Conservation (phyloP, 2,329 filamentous ascomycete genomes). For the Onygenales sp. region DNA sequence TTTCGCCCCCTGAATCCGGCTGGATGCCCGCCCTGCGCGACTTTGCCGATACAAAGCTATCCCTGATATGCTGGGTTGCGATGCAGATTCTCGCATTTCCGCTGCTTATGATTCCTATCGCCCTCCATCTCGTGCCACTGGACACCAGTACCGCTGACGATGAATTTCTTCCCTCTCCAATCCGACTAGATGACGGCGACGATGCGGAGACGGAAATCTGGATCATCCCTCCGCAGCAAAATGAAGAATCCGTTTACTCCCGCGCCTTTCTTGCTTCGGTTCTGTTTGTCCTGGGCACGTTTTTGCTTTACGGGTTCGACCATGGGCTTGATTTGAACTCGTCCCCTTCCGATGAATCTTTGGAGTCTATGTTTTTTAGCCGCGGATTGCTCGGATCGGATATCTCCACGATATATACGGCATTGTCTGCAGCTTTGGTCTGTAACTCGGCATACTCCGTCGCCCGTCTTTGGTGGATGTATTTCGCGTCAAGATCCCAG, state of each 20-base stretch:
- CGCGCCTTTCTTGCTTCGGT: neutral
- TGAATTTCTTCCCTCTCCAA: neutral
- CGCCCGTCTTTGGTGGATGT: neutral
- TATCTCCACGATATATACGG: neutral
- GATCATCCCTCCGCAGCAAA: neutral
- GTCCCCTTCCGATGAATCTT: neutral
- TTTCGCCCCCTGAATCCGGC: neutral
- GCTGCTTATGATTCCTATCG: constrained; percentile 1
- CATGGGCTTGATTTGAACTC: neutral
- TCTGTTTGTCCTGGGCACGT: neutral
- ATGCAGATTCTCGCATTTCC: constrained; percentile 4
- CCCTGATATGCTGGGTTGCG: constrained; percentile 4
- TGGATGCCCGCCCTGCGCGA: neutral
- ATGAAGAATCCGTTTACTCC: neutral
- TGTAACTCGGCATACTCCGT: constrained; percentile 1
- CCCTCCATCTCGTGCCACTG: neutral
- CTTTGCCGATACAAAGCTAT: neutral
- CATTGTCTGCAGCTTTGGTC: neutral
- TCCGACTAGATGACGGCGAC: neutral
- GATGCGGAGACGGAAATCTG: neutral
- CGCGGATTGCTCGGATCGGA: neutral
- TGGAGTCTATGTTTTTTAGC: neutral
- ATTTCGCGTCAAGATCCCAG: neutral
- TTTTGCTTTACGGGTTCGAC: neutral
- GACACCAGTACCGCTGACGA: neutral